phyloP scores from a whole-genome alignment of 805 yeast genomes.

The Candida ortonii region DNA sequence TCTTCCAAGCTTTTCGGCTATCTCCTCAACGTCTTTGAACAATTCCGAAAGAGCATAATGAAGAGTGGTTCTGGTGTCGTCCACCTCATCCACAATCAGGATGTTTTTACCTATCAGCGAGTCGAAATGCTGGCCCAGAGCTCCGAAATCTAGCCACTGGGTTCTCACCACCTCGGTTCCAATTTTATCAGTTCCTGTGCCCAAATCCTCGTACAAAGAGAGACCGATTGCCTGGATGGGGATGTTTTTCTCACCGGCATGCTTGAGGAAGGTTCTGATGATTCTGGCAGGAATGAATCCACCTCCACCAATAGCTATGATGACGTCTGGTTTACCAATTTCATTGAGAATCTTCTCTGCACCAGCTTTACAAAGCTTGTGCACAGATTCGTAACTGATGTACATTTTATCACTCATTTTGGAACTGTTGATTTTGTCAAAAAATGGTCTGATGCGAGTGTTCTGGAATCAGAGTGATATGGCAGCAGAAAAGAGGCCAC shows the following conservation, averaged over 20 bases:
- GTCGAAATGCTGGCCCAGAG: conserved; percentile 64
- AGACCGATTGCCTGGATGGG: conserved; percentile 71
- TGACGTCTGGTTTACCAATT: conserved; percentile 45
- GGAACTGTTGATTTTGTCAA: neutral
- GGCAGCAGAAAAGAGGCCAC: no score
- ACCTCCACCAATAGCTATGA: conserved; percentile 72
- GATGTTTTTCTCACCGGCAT: conserved; percentile 58
- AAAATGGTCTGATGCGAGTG: no score
- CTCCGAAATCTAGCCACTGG: conserved; percentile 86
- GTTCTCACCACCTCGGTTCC: conserved; percentile 84
- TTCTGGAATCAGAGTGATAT: no score
- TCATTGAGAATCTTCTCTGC: conserved; percentile 30
- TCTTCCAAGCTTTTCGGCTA: conserved; percentile 59
- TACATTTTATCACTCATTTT: conserved; percentile 47
- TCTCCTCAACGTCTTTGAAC: conserved; percentile 59
- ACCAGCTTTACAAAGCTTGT: conserved; percentile 69
- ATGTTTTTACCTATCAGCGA: conserved; percentile 78
- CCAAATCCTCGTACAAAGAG: conserved; percentile 59
- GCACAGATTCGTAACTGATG: conserved; percentile 77
- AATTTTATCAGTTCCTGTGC: conserved; percentile 47
- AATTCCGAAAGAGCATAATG: conserved; percentile 81
- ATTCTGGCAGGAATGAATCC: conserved; percentile 71
- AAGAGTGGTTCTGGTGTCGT: conserved; percentile 86
- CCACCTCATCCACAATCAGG: conserved; percentile 86
- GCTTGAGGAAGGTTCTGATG: conserved; percentile 59